Evolutionary conservation across 352 stramenopile species (phyloP), one percentile per base, ranked within the genome.

Genomic region (Phytophthora lateralis): DNA sequence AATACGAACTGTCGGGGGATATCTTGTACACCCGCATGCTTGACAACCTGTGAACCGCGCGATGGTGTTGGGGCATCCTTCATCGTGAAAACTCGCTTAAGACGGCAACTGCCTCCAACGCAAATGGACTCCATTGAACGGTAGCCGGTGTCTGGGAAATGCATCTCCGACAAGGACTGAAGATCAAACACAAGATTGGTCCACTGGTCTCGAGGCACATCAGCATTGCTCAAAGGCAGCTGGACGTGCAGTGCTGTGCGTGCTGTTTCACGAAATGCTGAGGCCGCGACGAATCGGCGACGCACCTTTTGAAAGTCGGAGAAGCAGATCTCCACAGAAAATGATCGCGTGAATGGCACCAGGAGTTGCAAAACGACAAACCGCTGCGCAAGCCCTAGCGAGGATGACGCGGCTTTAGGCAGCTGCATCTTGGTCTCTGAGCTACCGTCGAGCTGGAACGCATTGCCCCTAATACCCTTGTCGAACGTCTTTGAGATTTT

Each of bases 81-180:
- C 76, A 93, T 91, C 5, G 86, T 95, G 58, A 96, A 96, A 34
- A 96, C 72, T 5, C 83, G 80, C 59, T 92, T 91, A 15, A 95
- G 69, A 8, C 80, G 73, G 48, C 84, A 96, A 35, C 71, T 89
- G 2, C 86, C 86, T 20, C 74, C 80, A 43, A 95, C 75, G 37
- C 72, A 84, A 44, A 96, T 69, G 6, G 80, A 89, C 48, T 96
- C 88, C 68, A 94, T 86, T 6, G 80, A 89, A 8, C 87, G 82
- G 54, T 82, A 91, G 12, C 72, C 77, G 4, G 70, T 73, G 5
- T 71, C 69, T 10, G 66, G 38, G 37, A 93, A 93, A 55, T 77
- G 80, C 8, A 60, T 51, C 44, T 90, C 82, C 0, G 82, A 85
- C 11, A 95, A 60, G 11, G 67, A 69, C 27, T 87, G 73, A 2